Base-by-base conservation (phyloP, 192 early-diverging fungal genomes). In the Backusella liffmaniae region DNA sequence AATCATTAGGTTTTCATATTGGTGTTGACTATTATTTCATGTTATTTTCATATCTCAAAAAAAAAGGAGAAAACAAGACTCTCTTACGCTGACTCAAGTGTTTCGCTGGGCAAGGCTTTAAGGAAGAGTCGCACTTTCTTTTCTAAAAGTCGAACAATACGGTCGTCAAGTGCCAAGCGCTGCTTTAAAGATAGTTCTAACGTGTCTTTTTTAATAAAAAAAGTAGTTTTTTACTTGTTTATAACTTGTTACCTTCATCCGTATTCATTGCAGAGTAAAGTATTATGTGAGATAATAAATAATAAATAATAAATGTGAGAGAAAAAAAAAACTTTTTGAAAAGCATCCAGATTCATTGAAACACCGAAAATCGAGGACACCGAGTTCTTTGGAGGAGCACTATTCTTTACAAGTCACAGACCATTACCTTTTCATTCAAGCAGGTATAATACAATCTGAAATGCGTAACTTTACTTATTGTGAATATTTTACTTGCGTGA, bases 1-100 rank as follows among this genome's bases (percentile, higher is more conserved):
- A 13, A 83, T 71, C 29, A 85, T 75, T 37, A 89, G 77, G 2
- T 71, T 66, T 23, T 82, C 80, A 67, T 77, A 82, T 9, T 70
- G 53, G 36, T 67, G 70, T 67, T 79, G 72, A 67, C 84, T 84
- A 70, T 70, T 34, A 1, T 35, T 18, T 65, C 37, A n/a, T 41
- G 32, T 35, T n/a, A 46, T 26, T 66, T 67, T 30, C 8, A 73
- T 16, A 34, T 46, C n/a, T 15, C 12, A 36, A 18, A 73, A 32
- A 23, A 8, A 5, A 53, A 21, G 23, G 21, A 7, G 56, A 12
- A 8, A 1, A 9, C 7, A 26, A 29, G 18, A 49, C 15, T 26
- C 56, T 12, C 74, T 37, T 74, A 77, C 80, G 80, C 80, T 36
- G 66, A 70, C 18, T 81, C 80, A 10, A 66, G 18, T 5, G 73